Conservation (phyloP, 2,329 filamentous ascomycete species). For the Epichloe gansuensis region DNA sequence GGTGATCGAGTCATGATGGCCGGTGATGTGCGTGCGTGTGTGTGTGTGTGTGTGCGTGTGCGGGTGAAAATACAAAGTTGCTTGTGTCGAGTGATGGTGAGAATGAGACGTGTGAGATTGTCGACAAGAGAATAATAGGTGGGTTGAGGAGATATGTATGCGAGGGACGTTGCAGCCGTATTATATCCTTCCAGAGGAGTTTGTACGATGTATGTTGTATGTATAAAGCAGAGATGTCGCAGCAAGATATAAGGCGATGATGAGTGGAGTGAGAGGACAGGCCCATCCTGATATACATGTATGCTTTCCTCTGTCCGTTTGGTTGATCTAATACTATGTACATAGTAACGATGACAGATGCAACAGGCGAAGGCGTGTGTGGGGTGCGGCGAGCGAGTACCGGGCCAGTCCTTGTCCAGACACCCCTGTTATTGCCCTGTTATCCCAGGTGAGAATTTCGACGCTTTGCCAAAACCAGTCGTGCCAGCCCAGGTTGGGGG, state of each 20-base stretch:
- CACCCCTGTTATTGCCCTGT: too few species aligned
- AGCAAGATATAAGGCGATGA: neutral
- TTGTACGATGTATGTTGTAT: neutral
- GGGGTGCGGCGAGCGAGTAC: neutral
- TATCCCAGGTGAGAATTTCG: neutral
- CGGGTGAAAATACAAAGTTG: neutral
- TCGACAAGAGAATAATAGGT: neutral
- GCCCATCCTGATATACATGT: conserved; percentile 6
- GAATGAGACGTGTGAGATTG: too few species aligned
- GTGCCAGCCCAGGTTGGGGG: neutral
- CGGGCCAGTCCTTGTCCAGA: too few species aligned
- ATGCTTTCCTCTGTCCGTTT: neutral
- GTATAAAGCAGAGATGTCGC: neutral
- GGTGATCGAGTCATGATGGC: conserved; percentile 28
- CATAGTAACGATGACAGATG: neutral
- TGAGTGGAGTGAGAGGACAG: conserved; percentile 3
- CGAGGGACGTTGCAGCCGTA: neutral
- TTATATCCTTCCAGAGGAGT: neutral
- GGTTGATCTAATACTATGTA: neutral
- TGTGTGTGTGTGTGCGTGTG: neutral
- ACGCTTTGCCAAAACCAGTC: neutral
- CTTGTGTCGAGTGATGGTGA: neutral
- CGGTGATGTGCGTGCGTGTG: conserved; percentile 2
- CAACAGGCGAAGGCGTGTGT: neutral
- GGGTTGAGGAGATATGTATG: neutral